These are phyloP conservation scores for Neurospora sp. DNA, from an alignment of 495 filamentous ascomycete genomes.

Conservation along the genomic window DNA sequence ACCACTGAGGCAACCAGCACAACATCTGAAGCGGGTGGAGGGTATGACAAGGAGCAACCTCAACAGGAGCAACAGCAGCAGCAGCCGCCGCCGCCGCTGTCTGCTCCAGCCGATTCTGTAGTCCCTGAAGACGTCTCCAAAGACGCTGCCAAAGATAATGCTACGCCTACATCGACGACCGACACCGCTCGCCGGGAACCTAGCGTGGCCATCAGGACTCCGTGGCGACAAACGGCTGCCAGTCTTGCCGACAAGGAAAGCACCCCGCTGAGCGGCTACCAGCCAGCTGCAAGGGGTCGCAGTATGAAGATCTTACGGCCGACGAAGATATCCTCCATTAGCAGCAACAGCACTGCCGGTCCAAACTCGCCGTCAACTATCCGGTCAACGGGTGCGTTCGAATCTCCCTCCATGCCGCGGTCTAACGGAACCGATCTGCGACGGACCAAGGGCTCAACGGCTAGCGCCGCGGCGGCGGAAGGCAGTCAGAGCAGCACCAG, in stretches of 20 bases:
- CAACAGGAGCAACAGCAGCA: conserved; percentile 9
- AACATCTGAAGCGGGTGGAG: conserved; percentile 31
- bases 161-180: conserved; percentile 8
- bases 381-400: conserved; percentile 38
- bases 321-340: conserved; percentile 29
- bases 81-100: conserved; percentile 4
- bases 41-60: conserved; percentile 23
- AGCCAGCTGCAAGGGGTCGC: conserved; percentile 45
- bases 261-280: conserved; percentile 45
- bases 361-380: conserved; percentile 34
- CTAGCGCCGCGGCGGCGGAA: conserved; percentile 17
- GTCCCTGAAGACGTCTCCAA: neutral
- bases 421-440: conserved; percentile 22
- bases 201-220: conserved; percentile 49
- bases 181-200: conserved; percentile 34
- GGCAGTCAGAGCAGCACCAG: conserved; percentile 15
- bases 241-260: conserved; percentile 39
- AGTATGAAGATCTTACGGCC: conserved; percentile 75
- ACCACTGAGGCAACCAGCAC: conserved; percentile 22
- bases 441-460: conserved; percentile 33
- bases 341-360: neutral
- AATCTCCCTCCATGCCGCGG: conserved; percentile 24
- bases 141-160: conserved; percentile 18
- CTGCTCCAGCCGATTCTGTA: neutral
- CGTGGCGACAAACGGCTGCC: conserved; percentile 56